Evolutionary conservation across 1,139 yeast genomes (phyloP).

Genomic region (Sugiyamaella pinicola): DNA sequence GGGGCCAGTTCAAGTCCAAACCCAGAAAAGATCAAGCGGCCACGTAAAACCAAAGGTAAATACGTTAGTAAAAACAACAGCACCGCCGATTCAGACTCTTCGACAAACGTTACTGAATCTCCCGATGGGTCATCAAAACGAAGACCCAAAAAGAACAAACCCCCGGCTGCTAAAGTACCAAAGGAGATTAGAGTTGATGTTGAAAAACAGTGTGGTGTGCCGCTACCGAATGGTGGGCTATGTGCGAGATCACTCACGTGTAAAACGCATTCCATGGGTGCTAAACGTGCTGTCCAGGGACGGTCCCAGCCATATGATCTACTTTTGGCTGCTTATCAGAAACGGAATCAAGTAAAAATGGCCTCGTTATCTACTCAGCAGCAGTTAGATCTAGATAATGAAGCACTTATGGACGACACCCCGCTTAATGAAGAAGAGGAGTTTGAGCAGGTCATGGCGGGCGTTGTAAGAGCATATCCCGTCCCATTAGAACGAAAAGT

Average conservation of each 20-base stretch:
- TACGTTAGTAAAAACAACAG: slow-evolving; percentile 1
- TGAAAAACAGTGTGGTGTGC: slow-evolving; percentile 95
- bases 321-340: slow-evolving; percentile 83
- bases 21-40: slow-evolving; percentile 13
- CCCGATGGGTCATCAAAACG: slow-evolving; percentile 11
- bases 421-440: slow-evolving; percentile 74
- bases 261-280: slow-evolving; percentile 98
- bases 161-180: slow-evolving; percentile 46
- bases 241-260: slow-evolving; percentile 96
- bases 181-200: slow-evolving; percentile 88
- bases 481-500: slow-evolving; percentile 78
- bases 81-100: slow-evolving; percentile 6
- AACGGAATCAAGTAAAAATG: slow-evolving; percentile 85
- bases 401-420: slow-evolving; percentile 34
- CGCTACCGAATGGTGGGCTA: slow-evolving; percentile 84
- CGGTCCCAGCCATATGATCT: slow-evolving; percentile 91
- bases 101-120: slow-evolving; percentile 5
- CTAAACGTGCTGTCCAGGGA: slow-evolving; percentile 92
- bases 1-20: slow-evolving; percentile 9
- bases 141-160: slow-evolving; percentile 43
- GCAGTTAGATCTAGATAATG: slow-evolving; percentile 35
- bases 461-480: slow-evolving; percentile 76
- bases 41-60: slow-evolving; percentile 9
- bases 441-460: slow-evolving; percentile 84
- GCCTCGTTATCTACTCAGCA: slow-evolving; percentile 49